phyloP scores from a whole-genome alignment of 2,329 filamentous ascomycete species.

The Penicillium vulpinum region DNA sequence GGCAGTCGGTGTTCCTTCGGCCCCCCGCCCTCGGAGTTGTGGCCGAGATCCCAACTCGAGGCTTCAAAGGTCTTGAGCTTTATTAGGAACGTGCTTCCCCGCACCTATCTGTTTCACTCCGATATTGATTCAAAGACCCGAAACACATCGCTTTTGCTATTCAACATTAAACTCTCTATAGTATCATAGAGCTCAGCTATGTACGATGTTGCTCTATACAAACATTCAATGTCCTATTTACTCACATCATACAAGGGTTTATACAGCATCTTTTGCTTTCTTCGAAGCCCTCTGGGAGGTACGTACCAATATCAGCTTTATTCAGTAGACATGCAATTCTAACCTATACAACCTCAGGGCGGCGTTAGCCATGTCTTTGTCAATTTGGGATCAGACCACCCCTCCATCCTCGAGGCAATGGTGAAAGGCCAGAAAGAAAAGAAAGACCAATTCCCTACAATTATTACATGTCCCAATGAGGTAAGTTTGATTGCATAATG shows the following conservation, averaged over 20 bases:
- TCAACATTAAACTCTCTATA: neutral
- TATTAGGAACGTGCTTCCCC: conserved; percentile 4
- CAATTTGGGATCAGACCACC: conserved; percentile 61
- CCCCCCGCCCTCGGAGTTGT: conserved; percentile 21
- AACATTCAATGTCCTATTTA: neutral
- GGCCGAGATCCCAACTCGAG: conserved; percentile 12
- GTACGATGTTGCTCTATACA: neutral
- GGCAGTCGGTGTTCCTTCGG: neutral
- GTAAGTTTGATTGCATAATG: conserved; percentile 44
- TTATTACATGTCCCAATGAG: conserved; percentile 80
- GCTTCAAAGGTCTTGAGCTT: conserved; percentile 6
- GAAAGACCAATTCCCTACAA: conserved; percentile 64
- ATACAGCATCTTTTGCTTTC: conserved; percentile 78
- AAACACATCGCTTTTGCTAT: neutral
- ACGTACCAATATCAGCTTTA: conserved; percentile 40
- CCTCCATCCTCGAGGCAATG: conserved; percentile 77
- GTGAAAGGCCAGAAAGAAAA: conserved; percentile 71
- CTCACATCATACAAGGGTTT: conserved; percentile 31
- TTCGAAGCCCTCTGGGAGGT: conserved; percentile 78
- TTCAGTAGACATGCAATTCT: neutral
- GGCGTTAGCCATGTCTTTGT: conserved; percentile 55
- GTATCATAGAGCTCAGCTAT: conserved; percentile 1
- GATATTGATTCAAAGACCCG: neutral
- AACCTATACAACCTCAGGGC: conserved; percentile 33
- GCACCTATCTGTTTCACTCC: neutral